Percentiles rank a stretch among this genome's conserved stretches.
Evolutionary conservation across 495 filamentous ascomycete genomes (phyloP).

Genomic region (Aspergillus hancockii): DNA sequence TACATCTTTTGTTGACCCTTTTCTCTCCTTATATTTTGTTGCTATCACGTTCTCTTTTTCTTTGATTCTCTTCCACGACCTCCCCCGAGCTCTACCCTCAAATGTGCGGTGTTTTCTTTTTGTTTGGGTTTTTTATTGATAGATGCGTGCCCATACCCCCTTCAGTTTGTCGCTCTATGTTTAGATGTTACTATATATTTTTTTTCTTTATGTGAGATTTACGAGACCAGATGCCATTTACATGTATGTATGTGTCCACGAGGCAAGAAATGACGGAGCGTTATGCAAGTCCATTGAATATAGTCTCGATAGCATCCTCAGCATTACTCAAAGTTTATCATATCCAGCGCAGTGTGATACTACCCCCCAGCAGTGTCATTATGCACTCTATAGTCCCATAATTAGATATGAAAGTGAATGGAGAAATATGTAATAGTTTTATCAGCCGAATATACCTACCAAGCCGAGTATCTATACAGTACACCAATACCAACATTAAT

Average conservation of each 20-base stretch:
- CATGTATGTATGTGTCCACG: conserved; percentile 8
- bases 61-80: not conserved
- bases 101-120: not conserved
- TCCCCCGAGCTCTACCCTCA: not conserved
- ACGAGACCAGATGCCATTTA: conserved; percentile 1
- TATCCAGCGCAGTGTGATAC: not conserved
- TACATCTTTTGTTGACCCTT: not conserved
- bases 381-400: not conserved
- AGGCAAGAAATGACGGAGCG: not conserved
- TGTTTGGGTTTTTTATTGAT: not conserved
- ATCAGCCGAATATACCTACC: not conserved
- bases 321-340: not conserved
- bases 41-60: not conserved
- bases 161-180: not conserved
- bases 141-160: conserved; percentile 8
- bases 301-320: not conserved
- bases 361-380: not conserved
- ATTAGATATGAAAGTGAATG: not conserved
- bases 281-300: not conserved
- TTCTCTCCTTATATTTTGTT: not conserved
- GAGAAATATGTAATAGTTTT: not conserved
- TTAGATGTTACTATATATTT: not conserved
- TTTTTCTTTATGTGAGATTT: not conserved
- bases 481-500: not conserved
- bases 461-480: not conserved